Percentiles rank a stretch among this genome's conserved stretches.
Evolutionary conservation across 768 basidiomycete species (phyloP).

Genomic region (Trametopsis cervina): DNA sequence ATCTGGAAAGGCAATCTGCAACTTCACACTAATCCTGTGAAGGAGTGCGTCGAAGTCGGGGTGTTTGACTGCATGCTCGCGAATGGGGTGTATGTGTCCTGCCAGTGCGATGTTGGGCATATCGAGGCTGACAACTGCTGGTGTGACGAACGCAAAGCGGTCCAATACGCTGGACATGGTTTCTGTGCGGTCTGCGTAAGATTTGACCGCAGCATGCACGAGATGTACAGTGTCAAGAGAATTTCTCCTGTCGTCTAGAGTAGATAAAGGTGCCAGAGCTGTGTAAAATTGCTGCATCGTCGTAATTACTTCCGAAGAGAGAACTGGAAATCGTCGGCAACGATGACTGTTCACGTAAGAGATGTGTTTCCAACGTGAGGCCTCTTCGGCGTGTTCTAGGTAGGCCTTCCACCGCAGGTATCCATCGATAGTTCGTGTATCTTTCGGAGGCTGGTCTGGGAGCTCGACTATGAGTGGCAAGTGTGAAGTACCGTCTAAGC

Average conservation of each 20-base stretch:
- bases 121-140: slow-evolving; percentile 69
- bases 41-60: slow-evolving; percentile 55
- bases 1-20: slow-evolving; percentile 92
- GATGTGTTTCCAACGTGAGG: slow-evolving; percentile 63
- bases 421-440: slow-evolving; percentile 69
- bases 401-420: slow-evolving; percentile 45
- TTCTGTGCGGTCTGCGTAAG: slow-evolving; percentile 52
- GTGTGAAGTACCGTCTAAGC: slow-evolving; percentile 51
- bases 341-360: slow-evolving; percentile 70
- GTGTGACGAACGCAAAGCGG: slow-evolving; percentile 75
- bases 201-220: slow-evolving; percentile 49
- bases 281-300: slow-evolving; percentile 31
- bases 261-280: slow-evolving; percentile 47
- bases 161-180: slow-evolving; percentile 49
- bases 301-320: slow-evolving; percentile 30
- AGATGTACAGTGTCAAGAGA: slow-evolving; percentile 38
- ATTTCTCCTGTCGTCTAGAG: slow-evolving; percentile 28
- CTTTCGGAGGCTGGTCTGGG: slow-evolving; percentile 61
- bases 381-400: slow-evolving; percentile 40
- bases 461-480: slow-evolving; percentile 47
- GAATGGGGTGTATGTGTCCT: too few species aligned
- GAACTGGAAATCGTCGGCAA: slow-evolving; percentile 38
- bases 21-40: slow-evolving; percentile 71
- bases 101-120: slow-evolving; percentile 57
- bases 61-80: slow-evolving; percentile 15